These are phyloP conservation scores for Monoraphidium neglectum DNA, from an alignment of 139 green algal species.

Conservation along the genomic window DNA sequence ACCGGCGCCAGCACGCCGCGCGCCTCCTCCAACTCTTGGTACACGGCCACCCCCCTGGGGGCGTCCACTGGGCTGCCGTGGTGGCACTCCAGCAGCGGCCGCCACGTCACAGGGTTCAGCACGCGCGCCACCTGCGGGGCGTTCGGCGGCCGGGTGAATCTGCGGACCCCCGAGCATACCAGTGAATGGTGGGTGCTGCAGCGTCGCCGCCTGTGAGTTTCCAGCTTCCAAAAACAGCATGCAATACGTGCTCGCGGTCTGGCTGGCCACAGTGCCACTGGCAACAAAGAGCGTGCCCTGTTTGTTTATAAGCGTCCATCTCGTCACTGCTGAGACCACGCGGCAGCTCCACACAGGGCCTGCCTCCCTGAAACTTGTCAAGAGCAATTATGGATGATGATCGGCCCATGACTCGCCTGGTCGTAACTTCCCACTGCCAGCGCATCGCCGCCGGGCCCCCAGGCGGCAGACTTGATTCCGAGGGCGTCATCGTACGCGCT, in stretches of 20 bases:
- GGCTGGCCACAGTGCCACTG: not conserved
- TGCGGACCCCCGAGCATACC: no score
- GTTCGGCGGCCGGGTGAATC: no score
- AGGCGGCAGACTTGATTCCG: slow-evolving; percentile 61
- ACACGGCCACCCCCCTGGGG: slow-evolving; percentile 58
- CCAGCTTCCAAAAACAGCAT: no score
- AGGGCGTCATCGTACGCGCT: slow-evolving; percentile 53
- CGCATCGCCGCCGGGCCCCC: slow-evolving; percentile 69
- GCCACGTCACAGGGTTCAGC: slow-evolving; percentile 79
- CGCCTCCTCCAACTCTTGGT: slow-evolving; percentile 60
- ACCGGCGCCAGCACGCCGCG: slow-evolving; percentile 25
- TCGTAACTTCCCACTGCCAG: slow-evolving; percentile 80
- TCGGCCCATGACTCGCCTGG: no score
- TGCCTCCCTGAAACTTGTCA: no score
- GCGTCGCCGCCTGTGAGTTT: no score
- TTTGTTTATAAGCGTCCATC: no score
- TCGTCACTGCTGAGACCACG: no score
- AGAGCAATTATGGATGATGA: no score
- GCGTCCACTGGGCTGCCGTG: slow-evolving; percentile 49
- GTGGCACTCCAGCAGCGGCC: slow-evolving; percentile 55
- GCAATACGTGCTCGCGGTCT: not conserved
- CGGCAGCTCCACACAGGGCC: no score
- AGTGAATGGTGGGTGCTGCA: no score
- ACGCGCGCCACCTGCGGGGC: slow-evolving; percentile 56
- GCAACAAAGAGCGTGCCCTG: no score